A percentile compares a stretch with the other conserved stretches of the same genome.
Evolutionary conservation across 75 land plant species (phyloP).

Genomic region (Selaginella tamariscina): DNA sequence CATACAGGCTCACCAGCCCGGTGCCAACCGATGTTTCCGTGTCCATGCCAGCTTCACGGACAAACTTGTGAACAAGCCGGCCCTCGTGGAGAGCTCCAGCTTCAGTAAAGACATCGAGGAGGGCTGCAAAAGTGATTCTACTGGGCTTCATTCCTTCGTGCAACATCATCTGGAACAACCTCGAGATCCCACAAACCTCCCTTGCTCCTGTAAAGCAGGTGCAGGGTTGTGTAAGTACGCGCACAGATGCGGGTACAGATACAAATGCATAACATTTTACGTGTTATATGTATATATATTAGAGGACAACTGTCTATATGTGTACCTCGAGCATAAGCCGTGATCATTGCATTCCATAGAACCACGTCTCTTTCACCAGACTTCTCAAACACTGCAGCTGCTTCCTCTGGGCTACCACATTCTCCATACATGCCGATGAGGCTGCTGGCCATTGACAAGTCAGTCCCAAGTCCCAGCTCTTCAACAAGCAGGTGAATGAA

Average conservation of each 20-base stretch:
- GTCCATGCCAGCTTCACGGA: background rate
- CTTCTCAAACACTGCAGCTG: background rate
- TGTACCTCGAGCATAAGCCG: background rate
- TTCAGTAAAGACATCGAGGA: background rate
- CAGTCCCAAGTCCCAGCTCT: background rate
- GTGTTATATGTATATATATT: too few relatives aligned
- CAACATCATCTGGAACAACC: background rate
- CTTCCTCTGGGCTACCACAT: conserved; percentile 1
- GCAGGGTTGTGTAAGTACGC: too few relatives aligned
- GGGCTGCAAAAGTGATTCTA: background rate
- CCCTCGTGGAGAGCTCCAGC: background rate
- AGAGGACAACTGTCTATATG: too few relatives aligned
- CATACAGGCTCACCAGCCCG: background rate
- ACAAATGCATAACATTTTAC: too few relatives aligned
- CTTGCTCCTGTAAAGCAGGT: too few relatives aligned
- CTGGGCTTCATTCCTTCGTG: background rate
- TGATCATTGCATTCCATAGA: background rate
- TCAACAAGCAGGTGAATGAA: background rate
- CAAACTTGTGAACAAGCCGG: background rate
- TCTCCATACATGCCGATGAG: conserved; percentile 4
- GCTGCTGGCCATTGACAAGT: background rate
- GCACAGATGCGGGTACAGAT: too few relatives aligned
- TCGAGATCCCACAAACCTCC: background rate
- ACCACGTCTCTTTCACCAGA: conserved; percentile 5
- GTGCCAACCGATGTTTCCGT: background rate